Evolutionary conservation across 257 asterid genomes (phyloP).

Genomic region (Gentiana macrophylla): DNA sequence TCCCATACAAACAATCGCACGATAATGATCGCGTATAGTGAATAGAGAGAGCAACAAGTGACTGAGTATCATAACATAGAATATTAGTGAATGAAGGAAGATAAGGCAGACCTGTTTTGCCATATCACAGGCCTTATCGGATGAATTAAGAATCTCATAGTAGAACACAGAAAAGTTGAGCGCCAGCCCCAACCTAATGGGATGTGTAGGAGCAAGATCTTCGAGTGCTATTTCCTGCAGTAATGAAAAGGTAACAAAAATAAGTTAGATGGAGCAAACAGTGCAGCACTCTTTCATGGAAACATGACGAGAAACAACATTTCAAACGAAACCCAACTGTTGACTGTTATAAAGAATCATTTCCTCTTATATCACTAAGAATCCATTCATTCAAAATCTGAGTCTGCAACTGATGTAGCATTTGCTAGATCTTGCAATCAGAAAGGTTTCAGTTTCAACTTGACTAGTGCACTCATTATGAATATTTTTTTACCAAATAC

Average conservation of each 20-base stretch:
- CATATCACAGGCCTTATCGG: conserved; percentile 39
- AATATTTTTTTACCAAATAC: no score
- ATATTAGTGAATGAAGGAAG: not conserved
- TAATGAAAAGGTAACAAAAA: conserved; percentile 1
- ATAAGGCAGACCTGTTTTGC: conserved; percentile 32
- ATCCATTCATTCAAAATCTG: not conserved
- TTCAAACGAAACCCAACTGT: not conserved
- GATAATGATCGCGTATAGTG: no score
- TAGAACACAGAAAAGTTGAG: conserved; percentile 41
- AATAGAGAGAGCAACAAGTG: not conserved
- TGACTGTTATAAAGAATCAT: not conserved
- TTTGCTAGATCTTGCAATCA: no score
- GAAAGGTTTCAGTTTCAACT: no score
- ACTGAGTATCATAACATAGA: not conserved
- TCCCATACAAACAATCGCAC: no score
- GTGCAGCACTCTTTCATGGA: not conserved
- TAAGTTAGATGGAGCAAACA: conserved; percentile 2
- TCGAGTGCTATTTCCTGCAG: conserved; percentile 34
- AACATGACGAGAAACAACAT: not conserved
- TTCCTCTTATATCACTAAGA: not conserved
- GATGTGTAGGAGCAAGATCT: conserved; percentile 42
- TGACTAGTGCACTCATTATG: no score
- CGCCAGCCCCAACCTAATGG: conserved; percentile 42
- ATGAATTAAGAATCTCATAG: conserved; percentile 43
- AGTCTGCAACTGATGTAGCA: no score